A percentile compares a stretch with the other conserved stretches of the same genome.
Evolutionary conservation across 805 yeast genomes (phyloP).

Genomic region (Nakazawaea sp.): DNA sequence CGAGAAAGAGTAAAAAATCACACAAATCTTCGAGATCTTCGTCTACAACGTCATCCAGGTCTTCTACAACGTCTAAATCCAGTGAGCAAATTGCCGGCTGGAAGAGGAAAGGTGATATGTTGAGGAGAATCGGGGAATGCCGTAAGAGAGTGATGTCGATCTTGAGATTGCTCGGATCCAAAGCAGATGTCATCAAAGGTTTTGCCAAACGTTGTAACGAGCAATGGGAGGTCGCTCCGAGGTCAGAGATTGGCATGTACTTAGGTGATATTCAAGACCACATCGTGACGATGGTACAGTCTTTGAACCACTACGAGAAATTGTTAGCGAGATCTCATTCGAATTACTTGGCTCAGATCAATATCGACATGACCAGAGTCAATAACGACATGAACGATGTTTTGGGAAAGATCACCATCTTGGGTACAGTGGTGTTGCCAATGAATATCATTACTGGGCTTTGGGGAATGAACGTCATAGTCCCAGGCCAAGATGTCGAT

Average conservation of each 20-base stretch:
- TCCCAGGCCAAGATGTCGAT: conserved; percentile 81
- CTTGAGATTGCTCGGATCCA: conserved; percentile 74
- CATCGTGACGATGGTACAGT: conserved; percentile 94
- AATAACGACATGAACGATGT: conserved; percentile 97
- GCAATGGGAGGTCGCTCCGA: conserved; percentile 72
- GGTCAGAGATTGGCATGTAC: conserved; percentile 87
- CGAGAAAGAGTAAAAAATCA: conserved; percentile 14
- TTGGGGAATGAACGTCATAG: conserved; percentile 98
- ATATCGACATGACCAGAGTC: conserved; percentile 95
- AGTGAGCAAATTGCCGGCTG: conserved; percentile 52
- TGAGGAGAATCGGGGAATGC: conserved; percentile 90
- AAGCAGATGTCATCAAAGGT: conserved; percentile 97
- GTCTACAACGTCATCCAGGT: conserved; percentile 7
- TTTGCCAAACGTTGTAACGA: conserved; percentile 88
- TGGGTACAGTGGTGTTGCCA: conserved; percentile 94
- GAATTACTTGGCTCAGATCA: conserved; percentile 92
- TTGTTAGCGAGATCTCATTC: conserved; percentile 91
- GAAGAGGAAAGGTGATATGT: conserved; percentile 92
- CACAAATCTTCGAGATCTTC: conserved; percentile 20
- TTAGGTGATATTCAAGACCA: conserved; percentile 97
- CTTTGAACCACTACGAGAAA: conserved; percentile 91
- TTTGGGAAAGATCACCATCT: conserved; percentile 82
- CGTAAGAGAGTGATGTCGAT: conserved; percentile 92
- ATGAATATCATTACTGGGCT: conserved; percentile 92
- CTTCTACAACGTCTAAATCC: conserved; percentile 25